Evolutionary conservation across 306 rosid species (phyloP).

Genomic region (Rosa chinensis): DNA sequence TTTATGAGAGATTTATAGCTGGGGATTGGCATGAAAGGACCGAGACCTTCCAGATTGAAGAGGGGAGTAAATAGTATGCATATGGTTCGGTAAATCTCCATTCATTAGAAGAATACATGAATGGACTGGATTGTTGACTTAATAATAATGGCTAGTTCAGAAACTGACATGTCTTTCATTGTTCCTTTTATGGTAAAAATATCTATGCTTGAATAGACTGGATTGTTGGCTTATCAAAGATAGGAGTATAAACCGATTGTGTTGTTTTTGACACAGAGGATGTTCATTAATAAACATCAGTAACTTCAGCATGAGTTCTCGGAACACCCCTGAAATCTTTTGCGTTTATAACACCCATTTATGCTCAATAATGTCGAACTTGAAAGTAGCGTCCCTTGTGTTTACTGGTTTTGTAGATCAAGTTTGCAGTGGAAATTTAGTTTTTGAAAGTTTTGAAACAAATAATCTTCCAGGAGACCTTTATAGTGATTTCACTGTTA

Average conservation of each 20-base stretch:
- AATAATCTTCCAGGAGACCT: not conserved
- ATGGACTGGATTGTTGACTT: too few species aligned
- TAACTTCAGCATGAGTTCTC: not conserved
- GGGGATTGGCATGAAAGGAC: conserved; percentile 56
- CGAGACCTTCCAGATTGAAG: conserved; percentile 37
- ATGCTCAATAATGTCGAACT: not conserved
- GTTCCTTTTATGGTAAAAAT: not conserved
- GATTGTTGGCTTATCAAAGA: not conserved
- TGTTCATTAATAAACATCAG: not conserved
- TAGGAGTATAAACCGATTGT: not conserved
- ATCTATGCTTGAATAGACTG: not conserved
- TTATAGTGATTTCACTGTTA: not conserved
- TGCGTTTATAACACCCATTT: too few species aligned
- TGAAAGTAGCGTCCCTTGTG: not conserved
- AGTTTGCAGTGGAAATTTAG: not conserved
- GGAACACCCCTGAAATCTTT: not conserved
- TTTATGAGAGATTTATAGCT: conserved; percentile 58
- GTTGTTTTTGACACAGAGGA: not conserved
- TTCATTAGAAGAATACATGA: not conserved
- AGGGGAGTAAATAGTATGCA: conserved; percentile 5
- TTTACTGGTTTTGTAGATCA: not conserved
- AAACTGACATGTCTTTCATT: not conserved
- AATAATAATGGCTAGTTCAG: not conserved
- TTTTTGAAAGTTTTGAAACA: not conserved
- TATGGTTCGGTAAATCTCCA: conserved; percentile 1